Base-by-base conservation (phyloP, 179 eudicot species). In the Silene noctiflora region DNA sequence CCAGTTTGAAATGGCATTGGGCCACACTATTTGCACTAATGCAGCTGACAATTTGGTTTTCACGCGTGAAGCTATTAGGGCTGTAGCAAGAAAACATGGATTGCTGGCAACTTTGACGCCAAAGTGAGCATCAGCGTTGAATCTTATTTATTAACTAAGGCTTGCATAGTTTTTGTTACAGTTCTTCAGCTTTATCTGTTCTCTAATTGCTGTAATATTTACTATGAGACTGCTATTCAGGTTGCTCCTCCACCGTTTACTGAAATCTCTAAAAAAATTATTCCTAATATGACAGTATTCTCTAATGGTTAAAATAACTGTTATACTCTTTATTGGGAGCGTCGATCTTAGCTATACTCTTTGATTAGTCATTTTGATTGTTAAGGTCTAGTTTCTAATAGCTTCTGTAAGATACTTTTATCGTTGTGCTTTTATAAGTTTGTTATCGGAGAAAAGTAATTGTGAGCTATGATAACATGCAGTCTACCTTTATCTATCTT, bases 81-180 rank as follows among this genome's bases (percentile, higher is more conserved):
- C 91, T 69, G 91, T 93, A 65, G 97, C 97, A 67, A 96, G 98
- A 83, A 96, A 93, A 82, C 96, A 96, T 73, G 94, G 94, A 19
- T 80, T 90, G 83, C 77, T 93, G 78, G 97, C 99, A 58, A 96
- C 99, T 86, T 88, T 96, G 87, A 77, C 91, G 71, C 99, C 99
- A 21, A 96, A 96, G 99, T 93, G 84, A 48, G 96, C 84, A 60
- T 69, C 55, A 10, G 5, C 64, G 8, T 59, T 60, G 25, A 61
- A 33, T 14, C 69, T n/a, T 29, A n/a, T n/a, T n/a, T n/a, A n/a
- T n/a, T n/a, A 70, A 73, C 8, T 31, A 24, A 46, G 39, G 25
- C 42, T 61, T 66, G 42, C 14, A 46, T 20, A 20, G 59, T 31
- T 42, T 17, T 3, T 71, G 14, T 35, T 17, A 46, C 56, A 61